Evolutionary conservation across 2,329 filamentous ascomycete species (phyloP).

Genomic region (Neoascochyta sp.): DNA sequence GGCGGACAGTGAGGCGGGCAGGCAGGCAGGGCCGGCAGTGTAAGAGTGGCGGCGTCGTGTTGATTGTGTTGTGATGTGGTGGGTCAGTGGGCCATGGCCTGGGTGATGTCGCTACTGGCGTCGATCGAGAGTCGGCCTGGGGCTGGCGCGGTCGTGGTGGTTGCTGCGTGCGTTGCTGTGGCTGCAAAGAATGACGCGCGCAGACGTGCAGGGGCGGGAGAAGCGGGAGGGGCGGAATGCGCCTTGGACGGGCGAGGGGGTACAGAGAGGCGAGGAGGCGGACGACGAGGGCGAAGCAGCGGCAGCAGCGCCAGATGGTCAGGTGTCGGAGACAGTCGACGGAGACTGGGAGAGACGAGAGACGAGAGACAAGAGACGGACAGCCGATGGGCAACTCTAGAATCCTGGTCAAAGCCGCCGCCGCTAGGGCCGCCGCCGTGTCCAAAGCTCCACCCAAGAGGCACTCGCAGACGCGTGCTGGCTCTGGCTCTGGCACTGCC

Average conservation of each 20-base stretch:
- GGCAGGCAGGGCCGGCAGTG: no score
- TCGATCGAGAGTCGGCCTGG: constrained; percentile 1
- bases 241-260: no score
- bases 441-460: no score
- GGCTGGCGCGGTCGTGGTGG: background rate
- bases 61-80: constrained; percentile 17
- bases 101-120: constrained; percentile 15
- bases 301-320: constrained; percentile 6
- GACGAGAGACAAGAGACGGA: constrained; percentile 13
- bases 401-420: constrained; percentile 7
- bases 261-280: no score
- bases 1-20: background rate
- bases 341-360: constrained; percentile 12
- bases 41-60: constrained; percentile 8
- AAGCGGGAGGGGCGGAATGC: background rate
- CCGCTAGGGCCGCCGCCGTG: no score
- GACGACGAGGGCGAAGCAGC: constrained; percentile 1
- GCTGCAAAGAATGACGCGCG: no score
- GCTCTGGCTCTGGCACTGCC: no score
- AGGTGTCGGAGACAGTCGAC: constrained; percentile 10
- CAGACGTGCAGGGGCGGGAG: constrained; percentile 3
- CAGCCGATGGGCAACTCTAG: constrained; percentile 11
- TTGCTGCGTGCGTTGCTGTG: no score
- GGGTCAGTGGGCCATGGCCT: constrained; percentile 36
- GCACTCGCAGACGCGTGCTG: no score